Evolutionary conservation across 2,329 filamentous ascomycete genomes (phyloP), one percentile per base, ranked within the genome.

Genomic region (Pestalotiopsis fici): DNA sequence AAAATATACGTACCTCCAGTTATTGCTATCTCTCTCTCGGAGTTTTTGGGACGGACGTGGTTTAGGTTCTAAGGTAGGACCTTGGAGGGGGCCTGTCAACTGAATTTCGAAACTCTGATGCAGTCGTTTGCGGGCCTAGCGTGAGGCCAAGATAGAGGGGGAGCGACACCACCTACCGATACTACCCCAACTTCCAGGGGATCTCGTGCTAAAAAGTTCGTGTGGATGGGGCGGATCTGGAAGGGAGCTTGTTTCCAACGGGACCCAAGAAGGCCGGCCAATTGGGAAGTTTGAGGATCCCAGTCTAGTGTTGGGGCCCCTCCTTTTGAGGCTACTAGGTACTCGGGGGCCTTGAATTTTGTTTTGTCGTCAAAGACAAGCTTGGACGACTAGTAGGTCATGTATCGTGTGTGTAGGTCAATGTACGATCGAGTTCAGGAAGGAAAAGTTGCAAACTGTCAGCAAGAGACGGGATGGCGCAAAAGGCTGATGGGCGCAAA

Each of bases 41-140:
- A 50, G 43, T 18, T 50, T 50, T 50, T 18, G 18, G 18, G 43
- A 50, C 43, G 43, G 43, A 35, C 31, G 31, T 35, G 31, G 31
- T 35, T 50, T 50, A 50, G 43, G 43, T 50, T 35, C 31, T 35
- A 35, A 35, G 31, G 11, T 35, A 35, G 31, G 31, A 35, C 31
- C 31, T 35, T 9, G 18, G 9, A 21, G 28, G 57, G 57, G 57
- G 61, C 61, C 61, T 64, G 61, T 64, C 61, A 64, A 64, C 61
- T 55, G 61, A 64, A 64, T 55, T 62, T 64, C 25, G 61, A 64
- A 64, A 64, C 61, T 56, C 61, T 47, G 47, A 64, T 64, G 61
- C 61, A 35, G 54, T 50, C 35, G 31, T 25, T 23, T 23, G n/a
- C 61, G n/a, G 37, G 61, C 43, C 23, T 64, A 64, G 61, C 47